These are phyloP conservation scores for Guadua angustifolia DNA, from an alignment of 176 grass and related monocot genomes.

Conservation along the genomic window DNA sequence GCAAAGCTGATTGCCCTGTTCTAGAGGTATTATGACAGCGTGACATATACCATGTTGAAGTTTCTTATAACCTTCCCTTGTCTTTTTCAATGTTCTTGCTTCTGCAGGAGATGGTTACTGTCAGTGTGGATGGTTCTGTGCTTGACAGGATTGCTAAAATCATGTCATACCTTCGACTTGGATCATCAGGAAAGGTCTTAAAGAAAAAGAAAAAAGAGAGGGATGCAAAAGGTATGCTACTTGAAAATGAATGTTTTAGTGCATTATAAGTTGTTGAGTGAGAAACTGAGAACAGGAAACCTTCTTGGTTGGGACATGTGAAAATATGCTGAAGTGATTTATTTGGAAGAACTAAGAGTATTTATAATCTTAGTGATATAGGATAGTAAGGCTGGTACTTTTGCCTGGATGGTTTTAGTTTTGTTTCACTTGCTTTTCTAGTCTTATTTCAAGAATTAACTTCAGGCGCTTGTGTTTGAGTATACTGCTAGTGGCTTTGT, in stretches of 20 bases:
- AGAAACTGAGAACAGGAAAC: slow-evolving; percentile 14
- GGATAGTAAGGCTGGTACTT: too few relatives aligned
- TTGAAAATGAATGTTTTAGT: too few relatives aligned
- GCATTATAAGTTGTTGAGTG: slow-evolving; percentile 4
- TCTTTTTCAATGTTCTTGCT: slow-evolving; percentile 31
- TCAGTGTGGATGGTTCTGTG: slow-evolving; percentile 91
- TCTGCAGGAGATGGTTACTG: slow-evolving; percentile 93
- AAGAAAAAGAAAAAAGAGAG: slow-evolving; percentile 99
- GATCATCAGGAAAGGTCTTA: slow-evolving; percentile 95
- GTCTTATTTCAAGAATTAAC: too few relatives aligned
- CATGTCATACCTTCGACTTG: slow-evolving; percentile 95
- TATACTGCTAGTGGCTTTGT: too few relatives aligned
- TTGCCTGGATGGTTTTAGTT: too few relatives aligned
- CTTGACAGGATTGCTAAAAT: slow-evolving; percentile 99
- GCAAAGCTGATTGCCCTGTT: slow-evolving; percentile 93
- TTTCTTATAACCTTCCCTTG: not conserved
- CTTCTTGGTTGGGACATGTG: not conserved
- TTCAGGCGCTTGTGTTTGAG: too few relatives aligned
- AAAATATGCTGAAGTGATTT: slow-evolving; percentile 24
- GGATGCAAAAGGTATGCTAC: too few relatives aligned
- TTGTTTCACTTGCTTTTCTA: too few relatives aligned
- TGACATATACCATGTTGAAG: not conserved
- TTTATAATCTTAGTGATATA: too few relatives aligned
- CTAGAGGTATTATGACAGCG: slow-evolving; percentile 48
- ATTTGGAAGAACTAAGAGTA: slow-evolving; percentile 4